Conservation (phyloP, 1,284 basidiomycete genomes). For the Grifola frondosa region DNA sequence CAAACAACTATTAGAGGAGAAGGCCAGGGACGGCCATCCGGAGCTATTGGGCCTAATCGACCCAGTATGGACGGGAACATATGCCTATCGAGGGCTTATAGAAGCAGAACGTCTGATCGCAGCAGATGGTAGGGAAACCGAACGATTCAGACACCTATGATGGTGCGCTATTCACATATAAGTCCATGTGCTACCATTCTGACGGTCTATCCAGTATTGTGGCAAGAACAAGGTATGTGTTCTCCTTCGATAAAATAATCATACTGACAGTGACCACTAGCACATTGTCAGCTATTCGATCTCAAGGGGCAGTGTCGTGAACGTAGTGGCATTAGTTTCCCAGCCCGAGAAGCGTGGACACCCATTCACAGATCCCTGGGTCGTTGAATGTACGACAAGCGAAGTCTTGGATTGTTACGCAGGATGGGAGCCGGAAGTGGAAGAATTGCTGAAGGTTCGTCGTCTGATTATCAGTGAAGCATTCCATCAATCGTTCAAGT, state of each 20-base stretch:
- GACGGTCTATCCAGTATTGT: slow-evolving; percentile 25
- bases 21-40: slow-evolving; percentile 11
- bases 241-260: background rate
- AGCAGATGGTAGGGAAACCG: slow-evolving; percentile 17
- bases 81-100: slow-evolving; percentile 24
- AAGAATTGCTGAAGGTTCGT: slow-evolving; percentile 29
- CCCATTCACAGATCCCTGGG: slow-evolving; percentile 28
- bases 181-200: background rate
- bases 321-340: slow-evolving; percentile 30
- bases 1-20: slow-evolving; percentile 32
- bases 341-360: slow-evolving; percentile 26
- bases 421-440: slow-evolving; percentile 35
- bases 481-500: background rate
- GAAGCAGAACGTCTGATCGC: slow-evolving; percentile 14
- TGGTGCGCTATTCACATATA: slow-evolving; percentile 23
- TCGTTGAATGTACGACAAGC: slow-evolving; percentile 21
- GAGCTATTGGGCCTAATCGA: slow-evolving; percentile 17
- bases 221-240: slow-evolving; percentile 31
- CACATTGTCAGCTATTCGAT: slow-evolving; percentile 36
- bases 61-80: slow-evolving; percentile 24
- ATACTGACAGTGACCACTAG: slow-evolving; percentile 15
- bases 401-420: slow-evolving; percentile 28
- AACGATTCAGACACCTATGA: slow-evolving; percentile 30
- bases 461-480: background rate
- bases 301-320: slow-evolving; percentile 30